A percentile compares a stretch with the other conserved stretches of the same genome.
phyloP scores from a whole-genome alignment of 768 basidiomycete species.

The Mycena polygramma region DNA sequence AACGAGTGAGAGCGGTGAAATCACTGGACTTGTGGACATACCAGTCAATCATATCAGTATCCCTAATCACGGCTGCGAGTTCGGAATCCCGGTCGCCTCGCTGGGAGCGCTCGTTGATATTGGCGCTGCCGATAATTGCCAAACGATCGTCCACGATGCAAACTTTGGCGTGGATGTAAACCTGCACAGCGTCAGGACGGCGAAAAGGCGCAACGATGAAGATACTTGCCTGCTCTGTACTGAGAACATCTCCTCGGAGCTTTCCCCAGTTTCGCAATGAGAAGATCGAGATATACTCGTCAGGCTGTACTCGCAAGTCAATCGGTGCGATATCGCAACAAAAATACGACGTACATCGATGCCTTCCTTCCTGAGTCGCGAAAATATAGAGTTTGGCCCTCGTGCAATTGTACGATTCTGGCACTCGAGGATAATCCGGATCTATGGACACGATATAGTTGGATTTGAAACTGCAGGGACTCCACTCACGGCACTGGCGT shows the following conservation, averaged over 20 bases:
- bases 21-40: conserved; percentile 42
- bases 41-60: conserved; percentile 98
- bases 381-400: conserved; percentile 93
- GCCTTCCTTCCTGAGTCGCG: conserved; percentile 83
- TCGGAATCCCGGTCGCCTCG: conserved; percentile 98
- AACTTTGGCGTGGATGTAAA: conserved; percentile 92
- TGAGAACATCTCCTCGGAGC: conserved; percentile 83
- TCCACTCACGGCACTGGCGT: conserved; percentile 86
- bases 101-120: conserved; percentile 97
- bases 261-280: conserved; percentile 95
- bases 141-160: conserved; percentile 95
- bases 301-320: conserved; percentile 68
- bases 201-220: neutral
- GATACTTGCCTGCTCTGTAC: conserved; percentile 83
- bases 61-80: conserved; percentile 90
- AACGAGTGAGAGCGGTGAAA: conserved; percentile 2
- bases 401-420: conserved; percentile 91
- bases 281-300: conserved; percentile 93
- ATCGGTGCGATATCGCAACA: conserved; percentile 7
- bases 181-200: conserved; percentile 52
- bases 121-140: conserved; percentile 95
- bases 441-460: conserved; percentile 55
- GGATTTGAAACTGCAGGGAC: conserved; percentile 4
- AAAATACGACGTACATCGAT: conserved; percentile 77
- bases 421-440: conserved; percentile 95